Conservation (phyloP, 1,139 yeast species). For the Scheffersomyces parashehatae region DNA sequence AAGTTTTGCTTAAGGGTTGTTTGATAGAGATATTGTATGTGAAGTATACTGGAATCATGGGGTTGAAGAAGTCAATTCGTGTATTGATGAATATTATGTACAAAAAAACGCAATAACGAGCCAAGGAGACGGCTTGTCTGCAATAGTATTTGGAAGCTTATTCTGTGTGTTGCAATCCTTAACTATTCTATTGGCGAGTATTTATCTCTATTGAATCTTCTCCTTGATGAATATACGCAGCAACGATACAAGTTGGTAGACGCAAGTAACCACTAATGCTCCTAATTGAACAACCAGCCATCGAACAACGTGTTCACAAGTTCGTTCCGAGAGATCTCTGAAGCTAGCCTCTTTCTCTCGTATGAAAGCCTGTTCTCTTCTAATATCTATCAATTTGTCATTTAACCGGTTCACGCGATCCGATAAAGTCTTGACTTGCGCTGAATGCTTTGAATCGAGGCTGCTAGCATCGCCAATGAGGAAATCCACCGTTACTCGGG, state of each 20-base stretch:
- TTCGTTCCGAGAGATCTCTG: conserved; percentile 66
- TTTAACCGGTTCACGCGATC: conserved; percentile 54
- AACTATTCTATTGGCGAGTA: conserved; percentile 3
- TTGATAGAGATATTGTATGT: too few relatives aligned
- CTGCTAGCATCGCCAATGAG: conserved; percentile 51
- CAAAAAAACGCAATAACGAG: too few relatives aligned
- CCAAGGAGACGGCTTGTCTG: too few relatives aligned
- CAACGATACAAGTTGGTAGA: conserved; percentile 67
- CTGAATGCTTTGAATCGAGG: conserved; percentile 53
- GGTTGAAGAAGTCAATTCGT: too few relatives aligned
- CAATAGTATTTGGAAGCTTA: too few relatives aligned
- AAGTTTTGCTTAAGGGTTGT: too few relatives aligned
- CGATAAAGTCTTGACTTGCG: conserved; percentile 49
- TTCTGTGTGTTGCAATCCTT: too few relatives aligned
- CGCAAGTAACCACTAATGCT: conserved; percentile 57
- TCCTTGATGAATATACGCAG: conserved; percentile 67
- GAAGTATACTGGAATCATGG: too few relatives aligned
- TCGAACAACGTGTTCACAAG: conserved; percentile 62
- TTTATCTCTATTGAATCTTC: conserved; percentile 29
- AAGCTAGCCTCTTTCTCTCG: conserved; percentile 70
- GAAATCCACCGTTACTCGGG: conserved; percentile 52
- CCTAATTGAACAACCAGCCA: conserved; percentile 66
- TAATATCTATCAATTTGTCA: conserved; percentile 55
- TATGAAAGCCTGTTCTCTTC: conserved; percentile 64
- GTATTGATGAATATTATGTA: too few relatives aligned